phyloP scores from a whole-genome alignment of 805 yeast genomes.

The Yarrowia sp. region DNA sequence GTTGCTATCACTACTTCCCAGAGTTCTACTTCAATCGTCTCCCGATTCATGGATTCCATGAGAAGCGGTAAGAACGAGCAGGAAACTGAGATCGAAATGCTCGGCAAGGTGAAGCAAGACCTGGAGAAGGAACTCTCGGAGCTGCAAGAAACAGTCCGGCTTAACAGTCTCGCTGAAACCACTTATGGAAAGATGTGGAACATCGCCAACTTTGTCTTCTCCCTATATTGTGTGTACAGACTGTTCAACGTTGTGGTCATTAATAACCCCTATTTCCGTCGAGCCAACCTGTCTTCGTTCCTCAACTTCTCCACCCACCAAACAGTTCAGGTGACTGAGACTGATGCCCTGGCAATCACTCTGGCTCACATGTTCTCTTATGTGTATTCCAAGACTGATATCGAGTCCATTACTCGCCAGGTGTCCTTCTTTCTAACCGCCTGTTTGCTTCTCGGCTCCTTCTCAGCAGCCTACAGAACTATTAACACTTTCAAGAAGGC shows the following conservation, averaged over 20 bases:
- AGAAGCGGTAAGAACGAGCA: slow-evolving; percentile 26
- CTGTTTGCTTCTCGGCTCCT: slow-evolving; percentile 38
- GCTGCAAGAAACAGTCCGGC: slow-evolving; percentile 31
- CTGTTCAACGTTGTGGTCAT: slow-evolving; percentile 36
- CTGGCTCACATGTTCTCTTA: slow-evolving; percentile 31
- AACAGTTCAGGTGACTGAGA: not conserved
- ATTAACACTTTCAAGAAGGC: slow-evolving; percentile 36
- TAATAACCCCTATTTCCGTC: slow-evolving; percentile 33
- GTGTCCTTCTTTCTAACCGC: slow-evolving; percentile 43
- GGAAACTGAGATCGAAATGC: slow-evolving; percentile 38
- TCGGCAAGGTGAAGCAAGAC: slow-evolving; percentile 36
- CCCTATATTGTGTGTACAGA: slow-evolving; percentile 44
- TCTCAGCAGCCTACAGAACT: slow-evolving; percentile 40
- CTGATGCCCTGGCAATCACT: slow-evolving; percentile 34
- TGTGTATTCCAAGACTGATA: slow-evolving; percentile 30
- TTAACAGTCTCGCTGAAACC: slow-evolving; percentile 35
- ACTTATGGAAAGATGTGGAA: slow-evolving; percentile 35
- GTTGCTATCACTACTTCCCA: slow-evolving; percentile 7
- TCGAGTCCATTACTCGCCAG: slow-evolving; percentile 41
- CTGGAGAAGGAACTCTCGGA: slow-evolving; percentile 36
- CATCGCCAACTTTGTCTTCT: slow-evolving; percentile 36
- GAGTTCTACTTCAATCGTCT: not conserved
- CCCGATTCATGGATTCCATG: slow-evolving; percentile 18
- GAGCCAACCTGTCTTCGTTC: slow-evolving; percentile 6
- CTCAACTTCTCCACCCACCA: not conserved